Evolutionary conservation across 2,329 filamentous ascomycete species (phyloP).

Genomic region (Parastagonospora avenae): DNA sequence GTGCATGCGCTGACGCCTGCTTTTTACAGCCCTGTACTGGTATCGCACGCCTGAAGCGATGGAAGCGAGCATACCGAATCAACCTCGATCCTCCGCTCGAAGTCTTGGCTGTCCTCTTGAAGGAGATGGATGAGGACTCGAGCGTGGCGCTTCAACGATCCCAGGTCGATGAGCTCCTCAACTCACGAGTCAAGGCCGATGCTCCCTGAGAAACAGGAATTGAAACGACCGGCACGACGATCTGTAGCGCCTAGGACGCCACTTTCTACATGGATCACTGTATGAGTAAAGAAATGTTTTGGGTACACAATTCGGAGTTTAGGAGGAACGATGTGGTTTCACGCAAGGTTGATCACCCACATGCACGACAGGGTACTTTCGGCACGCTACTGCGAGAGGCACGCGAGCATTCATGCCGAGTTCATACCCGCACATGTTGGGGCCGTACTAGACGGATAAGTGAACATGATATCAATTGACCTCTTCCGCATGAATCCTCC

Average conservation of each 20-base stretch:
- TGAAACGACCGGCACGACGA: neutral
- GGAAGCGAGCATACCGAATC: constrained; percentile 83
- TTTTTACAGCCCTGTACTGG: constrained; percentile 81
- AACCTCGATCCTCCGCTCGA: constrained; percentile 87
- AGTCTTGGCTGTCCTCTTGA: constrained; percentile 82
- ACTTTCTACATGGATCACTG: too few species aligned
- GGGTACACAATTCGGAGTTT: constrained; percentile 15
- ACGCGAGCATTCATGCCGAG: constrained; percentile 9
- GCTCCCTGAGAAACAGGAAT: constrained; percentile 5
- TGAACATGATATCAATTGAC: neutral
- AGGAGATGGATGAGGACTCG: constrained; percentile 64
- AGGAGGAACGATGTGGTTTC: constrained; percentile 14
- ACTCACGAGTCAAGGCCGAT: constrained; percentile 51
- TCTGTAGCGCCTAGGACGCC: too few species aligned
- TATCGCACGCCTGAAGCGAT: constrained; percentile 78
- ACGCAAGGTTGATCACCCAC: constrained; percentile 1
- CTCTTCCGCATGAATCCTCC: neutral
- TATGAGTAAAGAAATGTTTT: neutral
- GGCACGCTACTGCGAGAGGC: constrained; percentile 3
- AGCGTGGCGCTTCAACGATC: constrained; percentile 66
- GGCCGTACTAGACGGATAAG: neutral
- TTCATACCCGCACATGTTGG: neutral
- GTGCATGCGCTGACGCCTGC: constrained; percentile 15
- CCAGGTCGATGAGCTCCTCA: constrained; percentile 72
- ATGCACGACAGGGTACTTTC: constrained; percentile 6